Conservation (phyloP, 2,329 filamentous ascomycete species). For the Fusarium chuoi region DNA sequence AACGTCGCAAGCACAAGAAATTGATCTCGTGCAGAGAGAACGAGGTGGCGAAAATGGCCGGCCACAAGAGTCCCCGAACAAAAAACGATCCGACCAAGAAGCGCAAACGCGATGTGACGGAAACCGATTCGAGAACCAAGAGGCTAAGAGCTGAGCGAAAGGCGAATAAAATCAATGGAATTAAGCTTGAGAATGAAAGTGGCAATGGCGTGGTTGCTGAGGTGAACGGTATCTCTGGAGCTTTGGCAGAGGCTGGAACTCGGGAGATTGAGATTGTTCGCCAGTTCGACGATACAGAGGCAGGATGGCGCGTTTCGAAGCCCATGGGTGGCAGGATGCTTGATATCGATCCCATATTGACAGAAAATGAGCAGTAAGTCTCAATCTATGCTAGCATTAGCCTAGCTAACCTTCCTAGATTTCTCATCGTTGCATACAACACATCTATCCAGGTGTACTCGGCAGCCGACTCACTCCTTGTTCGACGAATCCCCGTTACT, state of each 20-base stretch:
- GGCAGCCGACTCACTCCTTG: slow-evolving; percentile 80
- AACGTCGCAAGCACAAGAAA: slow-evolving; percentile 32
- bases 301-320: slow-evolving; percentile 69
- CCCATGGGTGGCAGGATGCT: slow-evolving; percentile 74
- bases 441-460: slow-evolving; percentile 84
- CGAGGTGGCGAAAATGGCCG: slow-evolving; percentile 48
- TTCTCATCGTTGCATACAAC: slow-evolving; percentile 79
- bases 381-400: background rate
- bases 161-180: slow-evolving; percentile 44
- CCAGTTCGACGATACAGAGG: slow-evolving; percentile 46
- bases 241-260: slow-evolving; percentile 26
- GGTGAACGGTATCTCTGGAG: slow-evolving; percentile 29
- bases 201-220: slow-evolving; percentile 24
- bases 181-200: slow-evolving; percentile 18
- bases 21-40: slow-evolving; percentile 7
- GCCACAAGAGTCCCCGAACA: slow-evolving; percentile 46
- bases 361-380: slow-evolving; percentile 68
- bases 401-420: slow-evolving; percentile 56
- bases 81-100: slow-evolving; percentile 56
- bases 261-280: slow-evolving; percentile 41
- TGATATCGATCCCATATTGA: slow-evolving; percentile 72
- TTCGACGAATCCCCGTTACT: slow-evolving; percentile 73
- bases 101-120: slow-evolving; percentile 58
- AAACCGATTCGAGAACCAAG: slow-evolving; percentile 55
- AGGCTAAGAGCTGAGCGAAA: slow-evolving; percentile 51